These are phyloP conservation scores for Paramyrothecium sp. DNA, from an alignment of 2,329 filamentous ascomycete genomes.

Conservation along the genomic window DNA sequence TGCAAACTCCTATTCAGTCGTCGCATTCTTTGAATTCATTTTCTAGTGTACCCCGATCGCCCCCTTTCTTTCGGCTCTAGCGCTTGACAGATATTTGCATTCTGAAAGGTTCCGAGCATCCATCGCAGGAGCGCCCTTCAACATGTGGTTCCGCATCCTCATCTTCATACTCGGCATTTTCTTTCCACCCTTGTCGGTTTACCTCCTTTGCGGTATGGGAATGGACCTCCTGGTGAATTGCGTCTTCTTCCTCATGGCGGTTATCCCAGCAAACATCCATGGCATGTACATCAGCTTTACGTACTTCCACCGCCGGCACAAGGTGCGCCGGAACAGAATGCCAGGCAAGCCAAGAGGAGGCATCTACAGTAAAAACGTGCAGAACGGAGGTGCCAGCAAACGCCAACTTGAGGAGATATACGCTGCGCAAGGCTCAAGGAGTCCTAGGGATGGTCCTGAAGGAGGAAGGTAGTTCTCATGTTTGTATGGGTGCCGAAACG, in stretches of 20 bases:
- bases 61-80: too few species aligned
- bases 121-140: too few species aligned
- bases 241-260: background rate
- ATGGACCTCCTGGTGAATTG: background rate
- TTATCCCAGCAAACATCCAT: background rate
- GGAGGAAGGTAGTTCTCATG: too few species aligned
- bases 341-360: background rate
- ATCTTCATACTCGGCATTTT: background rate
- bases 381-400: slow-evolving; percentile 2
- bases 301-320: background rate
- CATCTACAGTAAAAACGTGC: slow-evolving; percentile 1
- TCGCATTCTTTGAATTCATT: too few species aligned
- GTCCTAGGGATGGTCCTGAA: too few species aligned
- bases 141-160: background rate
- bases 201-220: background rate
- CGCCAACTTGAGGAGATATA: background rate
- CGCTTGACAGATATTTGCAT: too few species aligned
- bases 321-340: background rate
- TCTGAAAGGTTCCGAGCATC: too few species aligned
- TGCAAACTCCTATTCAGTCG: too few species aligned
- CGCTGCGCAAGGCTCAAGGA: too few species aligned
- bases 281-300: slow-evolving; percentile 4
- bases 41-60: too few species aligned
- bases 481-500: too few species aligned
- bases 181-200: background rate